phyloP scores from a whole-genome alignment of 768 basidiomycete species.

The Leccinum boreale region DNA sequence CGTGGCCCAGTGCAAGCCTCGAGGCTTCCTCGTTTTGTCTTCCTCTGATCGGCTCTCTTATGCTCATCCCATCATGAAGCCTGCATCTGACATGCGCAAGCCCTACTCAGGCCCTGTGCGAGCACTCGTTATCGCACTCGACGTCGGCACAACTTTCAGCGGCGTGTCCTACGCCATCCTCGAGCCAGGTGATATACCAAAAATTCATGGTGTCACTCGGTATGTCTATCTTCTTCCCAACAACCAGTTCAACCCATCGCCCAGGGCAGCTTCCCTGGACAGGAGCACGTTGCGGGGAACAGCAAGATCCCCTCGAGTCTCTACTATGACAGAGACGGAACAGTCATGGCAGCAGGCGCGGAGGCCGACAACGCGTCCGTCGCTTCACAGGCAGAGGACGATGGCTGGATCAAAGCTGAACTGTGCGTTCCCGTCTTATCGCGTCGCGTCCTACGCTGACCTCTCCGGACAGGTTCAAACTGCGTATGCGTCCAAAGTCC shows the following conservation, averaged over 20 bases:
- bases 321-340: conserved; percentile 67
- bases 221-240: conserved; percentile 26
- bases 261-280: conserved; percentile 66
- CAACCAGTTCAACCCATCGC: conserved; percentile 11
- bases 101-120: conserved; percentile 64
- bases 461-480: conserved; percentile 57
- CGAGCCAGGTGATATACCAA: conserved; percentile 76
- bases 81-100: conserved; percentile 62
- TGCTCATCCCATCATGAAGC: conserved; percentile 30
- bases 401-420: conserved; percentile 72
- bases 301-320: conserved; percentile 79
- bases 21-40: conserved; percentile 12
- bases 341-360: conserved; percentile 70
- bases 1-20: conserved; percentile 17
- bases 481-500: conserved; percentile 69
- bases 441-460: background rate
- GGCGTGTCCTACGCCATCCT: conserved; percentile 83
- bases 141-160: conserved; percentile 81
- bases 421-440: conserved; percentile 45
- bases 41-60: background rate
- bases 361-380: conserved; percentile 62
- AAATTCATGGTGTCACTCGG: conserved; percentile 80
- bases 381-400: conserved; percentile 61
- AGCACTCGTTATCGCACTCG: conserved; percentile 74
- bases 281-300: conserved; percentile 83